These are phyloP conservation scores for Clitoria ternatea DNA, from an alignment of 306 rosid genomes.

Conservation along the genomic window DNA sequence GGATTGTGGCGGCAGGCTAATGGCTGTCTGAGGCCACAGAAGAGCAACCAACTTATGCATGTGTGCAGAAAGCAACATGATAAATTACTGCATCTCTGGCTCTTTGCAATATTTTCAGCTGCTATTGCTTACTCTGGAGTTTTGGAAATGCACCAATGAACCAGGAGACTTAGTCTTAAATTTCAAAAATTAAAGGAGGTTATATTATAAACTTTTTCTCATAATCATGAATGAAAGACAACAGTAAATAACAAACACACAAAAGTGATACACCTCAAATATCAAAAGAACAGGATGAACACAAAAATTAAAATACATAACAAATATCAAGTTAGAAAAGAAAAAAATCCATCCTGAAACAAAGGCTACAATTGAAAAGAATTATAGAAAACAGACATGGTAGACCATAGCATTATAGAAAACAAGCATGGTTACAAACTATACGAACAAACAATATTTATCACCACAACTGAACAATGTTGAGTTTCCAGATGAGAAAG, in stretches of 20 bases:
- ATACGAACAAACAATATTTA: neutral
- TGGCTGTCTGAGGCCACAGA: slow-evolving; percentile 16
- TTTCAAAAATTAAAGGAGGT: neutral
- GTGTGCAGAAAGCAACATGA: slow-evolving; percentile 8
- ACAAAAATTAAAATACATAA: neutral
- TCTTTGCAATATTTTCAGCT: slow-evolving; percentile 6
- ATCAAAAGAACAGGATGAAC: neutral
- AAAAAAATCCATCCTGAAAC: neutral
- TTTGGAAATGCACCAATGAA: slow-evolving; percentile 10
- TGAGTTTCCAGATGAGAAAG: neutral
- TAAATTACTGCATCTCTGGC: slow-evolving; percentile 1
- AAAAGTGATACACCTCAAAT: neutral
- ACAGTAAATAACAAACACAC: neutral
- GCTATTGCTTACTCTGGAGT: slow-evolving; percentile 3
- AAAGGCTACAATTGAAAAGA: neutral
- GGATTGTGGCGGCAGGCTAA: neutral
- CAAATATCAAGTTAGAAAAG: neutral
- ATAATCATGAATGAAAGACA: slow-evolving; percentile 6
- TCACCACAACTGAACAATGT: neutral
- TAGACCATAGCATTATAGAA: neutral
- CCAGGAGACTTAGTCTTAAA: neutral
- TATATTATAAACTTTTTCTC: neutral
- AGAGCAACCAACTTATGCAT: slow-evolving; percentile 9
- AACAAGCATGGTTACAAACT: slow-evolving; percentile 1
- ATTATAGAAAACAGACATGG: neutral